These are phyloP conservation scores for Tritrichomonas musculus DNA, from an alignment of 208 protist species.

Conservation along the genomic window DNA sequence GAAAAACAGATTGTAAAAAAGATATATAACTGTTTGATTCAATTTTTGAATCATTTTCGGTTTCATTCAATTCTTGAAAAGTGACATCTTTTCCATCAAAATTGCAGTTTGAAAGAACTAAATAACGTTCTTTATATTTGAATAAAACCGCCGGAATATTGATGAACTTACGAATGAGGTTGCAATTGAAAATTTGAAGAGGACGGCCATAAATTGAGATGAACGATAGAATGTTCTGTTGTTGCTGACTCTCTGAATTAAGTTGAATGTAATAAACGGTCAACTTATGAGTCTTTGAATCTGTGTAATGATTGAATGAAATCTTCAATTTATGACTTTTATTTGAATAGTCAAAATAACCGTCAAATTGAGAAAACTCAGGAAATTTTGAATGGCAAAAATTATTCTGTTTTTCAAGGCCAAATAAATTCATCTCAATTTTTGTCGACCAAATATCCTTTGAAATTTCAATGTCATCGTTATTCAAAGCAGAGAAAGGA, in stretches of 20 bases:
- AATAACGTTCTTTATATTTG: neutral
- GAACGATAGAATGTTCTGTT: neutral
- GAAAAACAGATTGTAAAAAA: neutral
- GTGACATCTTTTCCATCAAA: neutral
- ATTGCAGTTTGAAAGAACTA: neutral
- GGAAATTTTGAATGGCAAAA: neutral
- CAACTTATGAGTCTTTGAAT: too few species aligned
- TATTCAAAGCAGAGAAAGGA: too few species aligned
- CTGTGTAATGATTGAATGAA: too few species aligned
- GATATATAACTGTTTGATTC: too few species aligned
- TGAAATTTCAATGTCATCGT: too few species aligned
- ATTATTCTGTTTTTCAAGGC: neutral
- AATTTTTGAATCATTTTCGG: neutral
- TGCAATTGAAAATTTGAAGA: neutral
- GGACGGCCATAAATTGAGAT: neutral
- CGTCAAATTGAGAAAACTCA: neutral
- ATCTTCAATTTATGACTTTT: too few species aligned
- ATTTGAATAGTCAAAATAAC: neutral
- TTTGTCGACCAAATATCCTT: too few species aligned
- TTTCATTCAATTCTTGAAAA: neutral
- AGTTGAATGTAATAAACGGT: too few species aligned
- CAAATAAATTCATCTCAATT: neutral
- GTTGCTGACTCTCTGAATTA: too few species aligned
- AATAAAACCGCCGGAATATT: neutral
- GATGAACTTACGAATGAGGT: neutral